These are phyloP conservation scores for Aspergillus diversus DNA, from an alignment of 495 filamentous ascomycete species.

Conservation along the genomic window DNA sequence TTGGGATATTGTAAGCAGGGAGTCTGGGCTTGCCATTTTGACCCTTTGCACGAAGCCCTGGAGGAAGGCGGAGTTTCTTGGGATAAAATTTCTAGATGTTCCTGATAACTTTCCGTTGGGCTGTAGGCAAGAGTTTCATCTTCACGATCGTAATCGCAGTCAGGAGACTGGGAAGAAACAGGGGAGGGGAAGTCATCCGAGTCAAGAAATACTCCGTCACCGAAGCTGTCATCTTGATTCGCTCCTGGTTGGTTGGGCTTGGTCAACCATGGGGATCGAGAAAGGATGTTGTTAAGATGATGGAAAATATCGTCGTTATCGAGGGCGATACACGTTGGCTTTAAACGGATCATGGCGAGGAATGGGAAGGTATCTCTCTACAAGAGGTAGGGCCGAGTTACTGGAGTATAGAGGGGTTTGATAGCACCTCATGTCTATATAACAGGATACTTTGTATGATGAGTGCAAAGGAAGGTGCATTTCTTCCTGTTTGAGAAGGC, in stretches of 20 bases:
- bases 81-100: background rate
- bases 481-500: too few species aligned
- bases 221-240: slow-evolving; percentile 22
- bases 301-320: slow-evolving; percentile 54
- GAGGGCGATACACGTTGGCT: slow-evolving; percentile 55
- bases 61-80: background rate
- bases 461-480: too few species aligned
- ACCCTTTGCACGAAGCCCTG: too few species aligned
- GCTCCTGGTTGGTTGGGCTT: slow-evolving; percentile 28
- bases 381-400: too few species aligned
- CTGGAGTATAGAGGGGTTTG: too few species aligned
- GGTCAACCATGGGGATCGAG: slow-evolving; percentile 20
- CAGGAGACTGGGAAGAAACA: slow-evolving; percentile 5
- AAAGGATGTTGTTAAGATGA: slow-evolving; percentile 29
- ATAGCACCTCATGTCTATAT: too few species aligned
- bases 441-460: too few species aligned
- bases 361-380: background rate
- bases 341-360: slow-evolving; percentile 57
- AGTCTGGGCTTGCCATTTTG: too few species aligned
- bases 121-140: background rate
- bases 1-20: too few species aligned
- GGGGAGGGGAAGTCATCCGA: slow-evolving; percentile 17
- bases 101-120: background rate
- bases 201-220: slow-evolving; percentile 18
- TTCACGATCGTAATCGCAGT: slow-evolving; percentile 10